Conservation (phyloP, 306 rosid species). For the Boehmeria nivea region DNA sequence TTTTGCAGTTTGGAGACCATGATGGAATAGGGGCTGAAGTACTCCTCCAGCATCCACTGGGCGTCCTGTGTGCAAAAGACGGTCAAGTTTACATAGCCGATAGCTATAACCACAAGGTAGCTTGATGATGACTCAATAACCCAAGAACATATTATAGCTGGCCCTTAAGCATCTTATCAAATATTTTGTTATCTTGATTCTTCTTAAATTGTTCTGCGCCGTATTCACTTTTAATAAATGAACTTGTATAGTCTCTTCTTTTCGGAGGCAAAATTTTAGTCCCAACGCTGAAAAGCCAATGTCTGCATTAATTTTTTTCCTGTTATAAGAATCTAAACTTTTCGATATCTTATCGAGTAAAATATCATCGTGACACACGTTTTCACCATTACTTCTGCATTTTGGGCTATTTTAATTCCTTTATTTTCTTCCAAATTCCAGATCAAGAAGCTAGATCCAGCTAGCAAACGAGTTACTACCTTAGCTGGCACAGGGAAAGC, state of each 20-base stretch:
- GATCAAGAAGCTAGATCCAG: conserved; percentile 83
- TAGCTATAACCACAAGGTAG: conserved; percentile 97
- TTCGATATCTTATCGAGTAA: neutral
- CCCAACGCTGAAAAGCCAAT: neutral
- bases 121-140: conserved; percentile 4
- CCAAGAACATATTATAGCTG: neutral
- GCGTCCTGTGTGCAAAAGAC: conserved; percentile 55
- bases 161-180: neutral
- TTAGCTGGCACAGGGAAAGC: conserved; percentile 87
- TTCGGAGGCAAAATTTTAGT: no score
- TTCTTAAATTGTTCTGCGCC: no score
- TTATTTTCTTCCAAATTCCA: conserved; percentile 34
- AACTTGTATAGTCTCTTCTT: no score
- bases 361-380: neutral
- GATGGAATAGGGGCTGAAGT: conserved; percentile 87
- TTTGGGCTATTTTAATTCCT: no score
- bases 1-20: conserved; percentile 84
- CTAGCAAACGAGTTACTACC: conserved; percentile 69
- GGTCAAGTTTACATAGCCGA: conserved; percentile 69
- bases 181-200: neutral
- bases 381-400: no score
- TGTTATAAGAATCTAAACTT: neutral
- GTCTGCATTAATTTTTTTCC: no score
- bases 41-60: conserved; percentile 95
- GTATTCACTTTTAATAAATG: no score